Percentiles rank a stretch among this genome's conserved stretches.
phyloP scores from a whole-genome alignment of 495 filamentous ascomycete genomes.

The Darksidea phi region DNA sequence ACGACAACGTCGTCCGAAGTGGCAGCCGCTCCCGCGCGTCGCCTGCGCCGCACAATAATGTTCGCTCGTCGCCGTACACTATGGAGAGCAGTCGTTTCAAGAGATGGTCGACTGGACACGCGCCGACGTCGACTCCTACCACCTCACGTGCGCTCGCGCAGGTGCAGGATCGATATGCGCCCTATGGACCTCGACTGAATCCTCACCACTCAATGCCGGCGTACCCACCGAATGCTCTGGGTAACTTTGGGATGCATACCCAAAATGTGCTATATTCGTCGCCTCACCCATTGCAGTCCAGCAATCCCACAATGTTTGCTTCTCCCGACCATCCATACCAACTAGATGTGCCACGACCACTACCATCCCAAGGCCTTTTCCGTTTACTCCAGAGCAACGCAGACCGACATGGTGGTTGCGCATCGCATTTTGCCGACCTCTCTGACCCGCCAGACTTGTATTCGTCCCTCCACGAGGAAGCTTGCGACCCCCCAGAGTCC shows the following conservation, averaged over 20 bases:
- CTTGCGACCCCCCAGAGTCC: slow-evolving; percentile 65
- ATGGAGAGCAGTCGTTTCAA: slow-evolving; percentile 61
- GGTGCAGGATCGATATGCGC: slow-evolving; percentile 35
- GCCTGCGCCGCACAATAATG: slow-evolving; percentile 62
- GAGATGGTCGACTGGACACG: slow-evolving; percentile 68
- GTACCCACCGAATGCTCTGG: slow-evolving; percentile 42
- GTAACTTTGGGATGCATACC: slow-evolving; percentile 24
- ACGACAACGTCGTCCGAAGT: slow-evolving; percentile 36
- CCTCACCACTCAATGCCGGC: slow-evolving; percentile 51
- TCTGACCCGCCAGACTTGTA: slow-evolving; percentile 72
- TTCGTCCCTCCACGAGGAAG: slow-evolving; percentile 65
- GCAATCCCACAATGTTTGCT: slow-evolving; percentile 45
- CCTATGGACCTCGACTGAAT: slow-evolving; percentile 31
- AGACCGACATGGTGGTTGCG: slow-evolving; percentile 55
- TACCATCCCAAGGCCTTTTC: slow-evolving; percentile 64
- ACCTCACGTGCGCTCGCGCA: slow-evolving; percentile 51
- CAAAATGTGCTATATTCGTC: slow-evolving; percentile 37
- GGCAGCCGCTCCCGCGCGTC: slow-evolving; percentile 57
- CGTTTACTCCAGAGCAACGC: slow-evolving; percentile 68
- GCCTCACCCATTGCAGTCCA: slow-evolving; percentile 33
- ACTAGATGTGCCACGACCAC: slow-evolving; percentile 44
- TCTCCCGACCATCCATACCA: slow-evolving; percentile 39
- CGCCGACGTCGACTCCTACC: slow-evolving; percentile 53
- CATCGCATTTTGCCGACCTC: slow-evolving; percentile 62
- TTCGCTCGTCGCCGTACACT: slow-evolving; percentile 63